Evolutionary conservation across 2,329 filamentous ascomycete species (phyloP), one percentile per base, ranked within the genome.

Genomic region (Aspergillus neoniger): DNA sequence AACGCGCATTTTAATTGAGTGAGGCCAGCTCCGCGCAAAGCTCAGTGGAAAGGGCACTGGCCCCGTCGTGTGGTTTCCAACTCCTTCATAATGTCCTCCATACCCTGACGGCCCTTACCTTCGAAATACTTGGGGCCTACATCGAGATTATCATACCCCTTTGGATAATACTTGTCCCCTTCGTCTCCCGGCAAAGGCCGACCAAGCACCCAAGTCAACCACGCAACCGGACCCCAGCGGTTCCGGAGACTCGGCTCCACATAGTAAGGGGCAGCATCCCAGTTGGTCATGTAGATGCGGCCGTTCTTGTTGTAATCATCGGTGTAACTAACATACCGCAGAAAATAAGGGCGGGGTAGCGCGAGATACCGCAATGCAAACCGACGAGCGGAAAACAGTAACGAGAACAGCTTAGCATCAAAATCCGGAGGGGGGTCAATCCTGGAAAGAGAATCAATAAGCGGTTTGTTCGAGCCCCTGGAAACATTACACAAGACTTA

Each of bases 211-310:
- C 81, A 74, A 28, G 77, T 80, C 10, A 85, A 59, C 80, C 82
- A 82, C 0, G 82, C 86, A 61, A 73, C 72, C 0, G 82, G 87
- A 2, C 85, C 85, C 86, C 84, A 91, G 60, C 85, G 84, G 67
- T 82, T 85, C 85, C 82, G 85, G 43, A 84, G 72, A 0, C 83
- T 88, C 28, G 81, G 81, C 62, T 83, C 80, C 23, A 85, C 79
- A 73, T 91, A 91, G 75, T 85, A 90, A 2, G 89, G 89, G 50
- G 86, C 83, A 10, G 85, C 83, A 25, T 87, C 81, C 74, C 86
- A 90, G 39, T 78, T 65, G 0, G 77, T 72, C 67, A 76, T 72
- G 56, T 81, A 79, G 63, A 86, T 81, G 3, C 83, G 82, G 0
- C 84, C 83, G 0, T 84, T 82, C 30, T 80, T 74, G 9, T 90